phyloP scores from a whole-genome alignment of 1,139 yeast species.

The Hansenula anomala region DNA sequence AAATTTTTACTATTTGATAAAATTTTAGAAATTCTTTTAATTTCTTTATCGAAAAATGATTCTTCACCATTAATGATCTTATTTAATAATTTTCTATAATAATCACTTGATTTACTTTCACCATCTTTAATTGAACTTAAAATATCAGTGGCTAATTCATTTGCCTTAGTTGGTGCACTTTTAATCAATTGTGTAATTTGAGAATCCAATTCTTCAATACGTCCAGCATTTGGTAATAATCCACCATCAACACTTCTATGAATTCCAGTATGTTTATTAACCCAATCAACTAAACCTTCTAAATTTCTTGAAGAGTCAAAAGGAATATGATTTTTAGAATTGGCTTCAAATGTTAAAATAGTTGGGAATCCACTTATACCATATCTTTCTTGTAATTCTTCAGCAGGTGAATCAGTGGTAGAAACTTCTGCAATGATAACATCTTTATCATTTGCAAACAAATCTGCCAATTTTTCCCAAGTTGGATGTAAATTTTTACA shows the following conservation, averaged over 20 bases:
- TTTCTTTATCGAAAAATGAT: conserved; percentile 46
- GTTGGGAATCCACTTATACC: conserved; percentile 91
- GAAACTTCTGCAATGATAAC: conserved; percentile 84
- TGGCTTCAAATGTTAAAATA: conserved; percentile 84
- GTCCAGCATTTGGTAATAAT: conserved; percentile 50
- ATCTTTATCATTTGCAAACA: conserved; percentile 46
- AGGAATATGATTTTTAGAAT: conserved; percentile 38
- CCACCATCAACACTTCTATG: conserved; percentile 50
- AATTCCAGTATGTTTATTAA: conserved; percentile 50
- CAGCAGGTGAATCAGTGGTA: conserved; percentile 57
- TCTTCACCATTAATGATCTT: conserved; percentile 45
- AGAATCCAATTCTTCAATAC: conserved; percentile 38
- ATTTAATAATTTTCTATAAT: conserved; percentile 48
- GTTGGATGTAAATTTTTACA: conserved; percentile 91
- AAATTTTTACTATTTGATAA: conserved; percentile 35
- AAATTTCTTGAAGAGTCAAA: conserved; percentile 31
- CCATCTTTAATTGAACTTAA: conserved; percentile 19
- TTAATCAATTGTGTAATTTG: conserved; percentile 26
- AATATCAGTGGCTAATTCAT: conserved; percentile 23
- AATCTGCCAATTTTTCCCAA: conserved; percentile 79
- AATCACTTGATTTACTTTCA: conserved; percentile 16
- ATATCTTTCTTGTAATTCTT: conserved; percentile 16
- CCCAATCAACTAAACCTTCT: conserved; percentile 39
- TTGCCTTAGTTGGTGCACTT: conserved; percentile 22
- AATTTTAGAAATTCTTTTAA: conserved; percentile 43